These are phyloP conservation scores for Neophaeococcomyces mojaviensis DNA, from an alignment of 2,329 filamentous ascomycete genomes.

Conservation along the genomic window DNA sequence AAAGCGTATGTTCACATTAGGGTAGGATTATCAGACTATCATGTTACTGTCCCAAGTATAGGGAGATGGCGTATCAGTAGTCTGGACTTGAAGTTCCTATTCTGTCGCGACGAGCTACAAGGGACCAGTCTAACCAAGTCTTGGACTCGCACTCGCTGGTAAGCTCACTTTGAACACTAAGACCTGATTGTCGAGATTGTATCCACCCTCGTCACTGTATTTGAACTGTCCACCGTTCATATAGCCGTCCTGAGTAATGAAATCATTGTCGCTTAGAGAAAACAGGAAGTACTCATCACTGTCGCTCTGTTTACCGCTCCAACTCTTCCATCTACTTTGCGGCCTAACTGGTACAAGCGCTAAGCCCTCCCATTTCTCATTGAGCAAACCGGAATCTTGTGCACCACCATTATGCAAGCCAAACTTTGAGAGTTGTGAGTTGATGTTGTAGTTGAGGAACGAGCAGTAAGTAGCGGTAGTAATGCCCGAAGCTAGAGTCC, in stretches of 20 bases:
- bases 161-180: conserved; percentile 54
- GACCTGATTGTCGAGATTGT: conserved; percentile 54
- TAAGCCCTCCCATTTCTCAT: conserved; percentile 72
- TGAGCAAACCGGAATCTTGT: conserved; percentile 53
- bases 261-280: conserved; percentile 64
- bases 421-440: conserved; percentile 57
- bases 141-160: conserved; percentile 22
- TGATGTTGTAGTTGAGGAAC: conserved; percentile 63
- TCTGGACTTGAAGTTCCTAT: no score
- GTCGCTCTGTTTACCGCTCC: conserved; percentile 13
- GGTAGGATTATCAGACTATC: no score
- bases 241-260: conserved; percentile 61
- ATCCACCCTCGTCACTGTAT: conserved; percentile 53
- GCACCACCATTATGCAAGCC: conserved; percentile 60
- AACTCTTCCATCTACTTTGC: conserved; percentile 15
- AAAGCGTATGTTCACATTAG: no score
- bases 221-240: conserved; percentile 51
- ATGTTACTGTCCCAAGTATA: no score
- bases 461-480: conserved; percentile 55
- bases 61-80: no score
- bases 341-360: conserved; percentile 54
- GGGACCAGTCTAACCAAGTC: no score
- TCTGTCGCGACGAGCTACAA: no score
- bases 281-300: conserved; percentile 57
- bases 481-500: conserved; percentile 48